Base-by-base conservation (phyloP, 2,329 filamentous ascomycete species). In the Apiospora sp. region DNA sequence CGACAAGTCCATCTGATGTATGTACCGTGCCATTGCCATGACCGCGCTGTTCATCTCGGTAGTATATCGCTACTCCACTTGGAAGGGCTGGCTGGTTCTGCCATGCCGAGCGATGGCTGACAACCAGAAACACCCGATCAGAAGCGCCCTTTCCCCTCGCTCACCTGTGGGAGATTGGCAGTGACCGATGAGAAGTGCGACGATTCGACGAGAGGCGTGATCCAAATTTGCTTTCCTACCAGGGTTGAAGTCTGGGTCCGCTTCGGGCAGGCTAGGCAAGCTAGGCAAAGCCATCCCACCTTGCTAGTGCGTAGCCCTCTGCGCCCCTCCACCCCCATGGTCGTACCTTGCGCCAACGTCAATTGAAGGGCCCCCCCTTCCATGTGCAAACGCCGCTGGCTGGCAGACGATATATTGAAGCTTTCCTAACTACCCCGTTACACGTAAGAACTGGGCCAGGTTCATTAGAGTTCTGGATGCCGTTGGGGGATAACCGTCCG, bases 21-120 rank as follows among this genome's bases (percentile, higher is more conserved):
- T n/a, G 58, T 64, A 64, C 58, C 58, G 58, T 64, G 41, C 58
- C 58, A 64, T 41, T 64, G 41, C 58, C 58, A 64, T 41, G 58
- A 22, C 58, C 30, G 41, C n/a, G 34, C 58, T 41, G 34, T 34
- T 64, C 58, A 64, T 64, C 58, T 64, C 58, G 58, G 58, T 64
- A 64, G 58, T 64, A 64, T 64, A 64, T 41, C 58, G 58, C n/a
- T 64, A 7, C 58, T 64, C 58, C 58, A 64, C 58, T 64, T 64
- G 30, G 30, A 37, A 41, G 58, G 58, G 34, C 58, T 41, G 58
- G 34, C 54, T 61, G 54, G 54, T 30, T 61, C 30, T 61, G 30
- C 34, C 58, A 64, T 64, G 58, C 58, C 58, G 58, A 64, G 58
- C 19, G 34, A 41, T 41, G 58, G 58, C 58, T 64, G 58, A 41